These are phyloP conservation scores for Acer yangbiense DNA, from an alignment of 345 rosid genomes.

Conservation along the genomic window DNA sequence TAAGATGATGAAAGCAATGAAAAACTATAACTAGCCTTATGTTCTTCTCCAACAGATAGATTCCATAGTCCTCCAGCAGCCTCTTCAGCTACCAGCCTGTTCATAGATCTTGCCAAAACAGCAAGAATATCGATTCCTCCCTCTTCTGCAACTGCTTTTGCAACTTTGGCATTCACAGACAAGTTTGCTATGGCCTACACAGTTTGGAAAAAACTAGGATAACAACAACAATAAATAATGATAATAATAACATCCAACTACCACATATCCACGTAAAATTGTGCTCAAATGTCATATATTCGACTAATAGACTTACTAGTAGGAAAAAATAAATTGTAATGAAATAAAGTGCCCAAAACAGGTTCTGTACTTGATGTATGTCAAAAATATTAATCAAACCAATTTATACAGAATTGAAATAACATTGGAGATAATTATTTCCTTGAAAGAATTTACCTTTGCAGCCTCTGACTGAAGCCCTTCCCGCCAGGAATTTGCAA, in stretches of 20 bases:
- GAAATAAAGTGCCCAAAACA: background rate
- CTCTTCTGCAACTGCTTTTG: conserved; percentile 82
- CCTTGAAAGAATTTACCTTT: conserved; percentile 44
- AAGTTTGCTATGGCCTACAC: conserved; percentile 81
- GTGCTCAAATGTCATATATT: conserved; percentile 9
- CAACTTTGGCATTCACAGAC: conserved; percentile 79
- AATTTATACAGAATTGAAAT: background rate
- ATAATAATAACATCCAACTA: background rate
- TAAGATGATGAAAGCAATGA: background rate
- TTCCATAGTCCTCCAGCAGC: conserved; percentile 94
- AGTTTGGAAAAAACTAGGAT: conserved; percentile 7
- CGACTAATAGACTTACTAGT: conserved; percentile 9
- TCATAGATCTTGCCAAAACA: conserved; percentile 73
- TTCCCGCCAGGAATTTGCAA: conserved; percentile 87
- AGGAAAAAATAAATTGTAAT: background rate
- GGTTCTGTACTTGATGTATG: background rate
- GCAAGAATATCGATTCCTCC: conserved; percentile 76
- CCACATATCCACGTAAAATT: conserved; percentile 5
- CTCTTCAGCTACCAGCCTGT: conserved; percentile 82
- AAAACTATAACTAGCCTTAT: conserved; percentile 49
- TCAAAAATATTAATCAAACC: conserved; percentile 6
- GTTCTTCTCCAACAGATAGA: conserved; percentile 91
- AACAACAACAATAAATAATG: conserved; percentile 5
- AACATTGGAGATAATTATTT: conserved; percentile 6
- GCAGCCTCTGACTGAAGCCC: conserved; percentile 90